These are phyloP conservation scores for Turritis glabra DNA, from an alignment of 345 rosid genomes.

Conservation along the genomic window DNA sequence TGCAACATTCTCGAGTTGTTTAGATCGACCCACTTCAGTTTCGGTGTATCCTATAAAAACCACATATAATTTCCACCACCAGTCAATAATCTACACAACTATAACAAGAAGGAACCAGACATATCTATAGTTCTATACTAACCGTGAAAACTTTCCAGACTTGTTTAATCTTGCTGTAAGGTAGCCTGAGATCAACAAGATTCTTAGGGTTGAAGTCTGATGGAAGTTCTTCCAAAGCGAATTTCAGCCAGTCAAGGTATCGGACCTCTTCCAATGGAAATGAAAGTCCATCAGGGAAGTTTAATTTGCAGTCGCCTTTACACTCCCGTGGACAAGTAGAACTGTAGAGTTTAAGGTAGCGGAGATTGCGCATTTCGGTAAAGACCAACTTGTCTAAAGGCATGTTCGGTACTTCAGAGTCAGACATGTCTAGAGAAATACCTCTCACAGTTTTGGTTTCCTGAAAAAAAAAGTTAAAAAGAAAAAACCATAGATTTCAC, in stretches of 20 bases:
- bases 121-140: background rate
- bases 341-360: slow-evolving; percentile 28
- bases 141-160: slow-evolving; percentile 32
- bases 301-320: background rate
- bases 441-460: slow-evolving; percentile 33
- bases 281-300: background rate
- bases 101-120: background rate
- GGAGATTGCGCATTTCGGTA: slow-evolving; percentile 32
- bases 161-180: slow-evolving; percentile 15
- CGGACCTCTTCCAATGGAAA: slow-evolving; percentile 19
- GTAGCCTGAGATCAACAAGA: slow-evolving; percentile 22
- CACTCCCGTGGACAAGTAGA: slow-evolving; percentile 9
- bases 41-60: slow-evolving; percentile 28
- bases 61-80: background rate
- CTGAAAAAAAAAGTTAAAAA: slow-evolving; percentile 16
- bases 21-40: slow-evolving; percentile 33
- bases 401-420: slow-evolving; percentile 4
- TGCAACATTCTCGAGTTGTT: slow-evolving; percentile 9
- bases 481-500: background rate
- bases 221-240: slow-evolving; percentile 27
- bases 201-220: background rate
- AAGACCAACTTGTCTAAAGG: slow-evolving; percentile 2
- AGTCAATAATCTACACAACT: background rate
- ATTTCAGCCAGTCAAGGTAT: slow-evolving; percentile 28
- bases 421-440: slow-evolving; percentile 26